A percentile compares a stretch with the other conserved stretches of the same genome.
These are phyloP conservation scores for Hysterium pulicare DNA, from an alignment of 2,329 filamentous ascomycete species.

Conservation along the genomic window DNA sequence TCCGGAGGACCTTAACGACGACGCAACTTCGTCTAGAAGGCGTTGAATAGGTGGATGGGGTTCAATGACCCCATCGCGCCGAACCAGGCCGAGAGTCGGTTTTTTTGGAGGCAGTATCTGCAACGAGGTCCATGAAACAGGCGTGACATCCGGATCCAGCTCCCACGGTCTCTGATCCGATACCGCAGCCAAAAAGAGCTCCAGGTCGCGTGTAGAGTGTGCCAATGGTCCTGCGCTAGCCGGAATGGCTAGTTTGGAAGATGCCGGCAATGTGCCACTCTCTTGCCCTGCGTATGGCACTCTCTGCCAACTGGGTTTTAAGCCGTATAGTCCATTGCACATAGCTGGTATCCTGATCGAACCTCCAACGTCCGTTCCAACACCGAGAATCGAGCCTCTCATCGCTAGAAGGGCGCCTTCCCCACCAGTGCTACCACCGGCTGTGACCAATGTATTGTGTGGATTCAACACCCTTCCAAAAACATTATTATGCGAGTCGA, in stretches of 20 bases:
- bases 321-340: slow-evolving; percentile 49
- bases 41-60: slow-evolving; percentile 51
- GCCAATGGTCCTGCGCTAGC: slow-evolving; percentile 47
- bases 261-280: slow-evolving; percentile 45
- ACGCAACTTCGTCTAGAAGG: slow-evolving; percentile 46
- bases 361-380: slow-evolving; percentile 56
- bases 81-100: slow-evolving; percentile 47
- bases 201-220: slow-evolving; percentile 50
- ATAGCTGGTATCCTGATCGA: slow-evolving; percentile 51
- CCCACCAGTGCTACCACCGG: slow-evolving; percentile 52
- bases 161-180: slow-evolving; percentile 52
- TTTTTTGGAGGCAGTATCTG: slow-evolving; percentile 13
- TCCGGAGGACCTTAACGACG: slow-evolving; percentile 31
- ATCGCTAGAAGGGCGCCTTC: slow-evolving; percentile 52
- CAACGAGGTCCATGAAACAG: slow-evolving; percentile 36
- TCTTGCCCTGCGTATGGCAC: slow-evolving; percentile 54
- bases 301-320: slow-evolving; percentile 45
- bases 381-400: slow-evolving; percentile 48
- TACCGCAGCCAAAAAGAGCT: slow-evolving; percentile 53
- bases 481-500: slow-evolving; percentile 53
- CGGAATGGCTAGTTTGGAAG: slow-evolving; percentile 44
- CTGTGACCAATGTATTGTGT: slow-evolving; percentile 46
- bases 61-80: slow-evolving; percentile 49
- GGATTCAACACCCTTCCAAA: slow-evolving; percentile 49
- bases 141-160: slow-evolving; percentile 43